phyloP scores from a whole-genome alignment of 208 protist species.

The Acanthamoeba sp. region DNA sequence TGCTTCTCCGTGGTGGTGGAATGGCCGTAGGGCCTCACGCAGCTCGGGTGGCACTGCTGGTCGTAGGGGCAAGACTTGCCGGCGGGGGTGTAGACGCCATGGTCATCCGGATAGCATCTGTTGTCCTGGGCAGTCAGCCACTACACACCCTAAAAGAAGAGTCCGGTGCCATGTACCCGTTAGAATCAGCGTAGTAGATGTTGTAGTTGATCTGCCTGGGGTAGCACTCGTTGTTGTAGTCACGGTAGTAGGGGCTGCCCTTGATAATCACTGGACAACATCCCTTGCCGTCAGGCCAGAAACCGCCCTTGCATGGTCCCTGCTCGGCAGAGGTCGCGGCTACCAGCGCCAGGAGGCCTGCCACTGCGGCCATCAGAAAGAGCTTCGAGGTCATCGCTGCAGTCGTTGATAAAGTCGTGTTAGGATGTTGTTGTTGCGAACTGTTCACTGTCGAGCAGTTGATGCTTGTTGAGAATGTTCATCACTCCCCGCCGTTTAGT shows the following conservation, averaged over 20 bases:
- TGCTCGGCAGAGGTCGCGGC: not conserved
- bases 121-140: too few species aligned
- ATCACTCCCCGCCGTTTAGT: not conserved
- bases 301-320: not conserved
- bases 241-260: not conserved
- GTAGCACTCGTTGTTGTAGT: slow-evolving; percentile 58
- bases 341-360: not conserved
- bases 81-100: not conserved
- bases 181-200: not conserved
- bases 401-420: not conserved
- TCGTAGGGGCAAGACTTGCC: slow-evolving; percentile 7
- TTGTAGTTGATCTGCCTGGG: slow-evolving; percentile 21
- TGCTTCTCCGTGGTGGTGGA: too few species aligned
- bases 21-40: not conserved
- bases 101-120: slow-evolving; percentile 41
- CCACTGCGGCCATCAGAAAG: not conserved
- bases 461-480: too few species aligned
- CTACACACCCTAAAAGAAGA: not conserved
- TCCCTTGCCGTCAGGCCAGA: not conserved
- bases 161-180: too few species aligned
- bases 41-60: not conserved
- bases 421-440: too few species aligned
- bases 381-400: not conserved
- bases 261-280: slow-evolving; percentile 6
- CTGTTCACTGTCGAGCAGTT: not conserved